A percentile compares a stretch with the other conserved stretches of the same genome.
Evolutionary conservation across 2,329 filamentous ascomycete species (phyloP).

Genomic region (Phialophora macrospora): DNA sequence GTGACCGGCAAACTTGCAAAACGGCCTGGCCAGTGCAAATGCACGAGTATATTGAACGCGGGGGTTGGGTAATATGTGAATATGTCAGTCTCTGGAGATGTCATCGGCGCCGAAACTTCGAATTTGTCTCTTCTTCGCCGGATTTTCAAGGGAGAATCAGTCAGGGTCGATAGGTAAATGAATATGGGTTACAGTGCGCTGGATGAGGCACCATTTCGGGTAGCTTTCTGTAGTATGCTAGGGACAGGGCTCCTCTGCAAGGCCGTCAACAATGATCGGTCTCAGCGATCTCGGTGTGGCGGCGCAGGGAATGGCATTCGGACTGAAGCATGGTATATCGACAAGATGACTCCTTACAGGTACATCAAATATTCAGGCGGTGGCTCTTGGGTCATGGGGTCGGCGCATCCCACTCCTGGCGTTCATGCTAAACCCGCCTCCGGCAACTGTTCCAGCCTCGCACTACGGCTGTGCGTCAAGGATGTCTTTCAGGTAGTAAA

Average conservation of each 20-base stretch:
- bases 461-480: slow-evolving; percentile 12
- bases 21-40: neutral
- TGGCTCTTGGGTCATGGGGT: slow-evolving; percentile 19
- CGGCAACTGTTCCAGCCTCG: slow-evolving; percentile 18
- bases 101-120: too few species aligned
- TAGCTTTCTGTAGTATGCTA: slow-evolving; percentile 16
- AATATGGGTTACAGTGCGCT: too few species aligned
- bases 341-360: slow-evolving; percentile 16
- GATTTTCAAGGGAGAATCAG: too few species aligned
- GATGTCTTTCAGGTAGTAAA: slow-evolving; percentile 15
- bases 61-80: too few species aligned
- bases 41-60: neutral
- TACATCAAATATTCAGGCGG: slow-evolving; percentile 24
- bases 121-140: too few species aligned
- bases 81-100: too few species aligned
- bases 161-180: too few species aligned
- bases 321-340: slow-evolving; percentile 15
- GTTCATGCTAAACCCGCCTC: slow-evolving; percentile 4
- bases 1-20: neutral
- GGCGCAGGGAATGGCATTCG: slow-evolving; percentile 22
- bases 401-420: slow-evolving; percentile 14
- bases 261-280: slow-evolving; percentile 25
- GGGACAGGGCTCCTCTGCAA: slow-evolving; percentile 21
- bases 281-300: slow-evolving; percentile 16
- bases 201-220: neutral